These are phyloP conservation scores for Ophiocordyceps polyrhachis-furcata DNA, from an alignment of 2,329 filamentous ascomycete species.

Conservation along the genomic window DNA sequence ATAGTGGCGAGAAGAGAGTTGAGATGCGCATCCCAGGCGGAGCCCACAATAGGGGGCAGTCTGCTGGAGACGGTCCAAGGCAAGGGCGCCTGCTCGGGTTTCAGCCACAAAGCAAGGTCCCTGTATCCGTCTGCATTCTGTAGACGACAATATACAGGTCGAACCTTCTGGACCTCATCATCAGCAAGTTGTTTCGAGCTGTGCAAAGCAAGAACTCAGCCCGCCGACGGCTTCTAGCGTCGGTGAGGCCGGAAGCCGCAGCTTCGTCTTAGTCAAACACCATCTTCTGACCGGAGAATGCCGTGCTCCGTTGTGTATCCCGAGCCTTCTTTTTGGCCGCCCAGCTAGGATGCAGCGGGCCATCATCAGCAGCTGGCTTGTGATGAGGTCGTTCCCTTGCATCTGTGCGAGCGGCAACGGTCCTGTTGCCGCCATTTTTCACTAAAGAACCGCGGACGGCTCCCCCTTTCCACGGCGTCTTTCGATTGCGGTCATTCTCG, in stretches of 20 bases:
- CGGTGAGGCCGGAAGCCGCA: neutral
- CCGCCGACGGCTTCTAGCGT: neutral
- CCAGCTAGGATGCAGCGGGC: constrained; percentile 29
- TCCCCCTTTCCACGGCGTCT: constrained; percentile 35
- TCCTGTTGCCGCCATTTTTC: constrained; percentile 3
- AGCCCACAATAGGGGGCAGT: neutral
- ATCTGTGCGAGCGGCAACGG: constrained; percentile 1
- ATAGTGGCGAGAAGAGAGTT: neutral
- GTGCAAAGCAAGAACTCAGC: neutral
- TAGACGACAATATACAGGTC: neutral
- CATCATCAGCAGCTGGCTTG: constrained; percentile 25
- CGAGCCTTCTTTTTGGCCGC: constrained; percentile 9
- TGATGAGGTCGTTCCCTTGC: constrained; percentile 8
- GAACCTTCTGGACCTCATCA: neutral
- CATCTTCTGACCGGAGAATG: constrained; percentile 8
- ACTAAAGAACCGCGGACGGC: constrained; percentile 17
- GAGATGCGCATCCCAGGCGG: neutral
- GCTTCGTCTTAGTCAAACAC: constrained; percentile 6
- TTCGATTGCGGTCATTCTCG: constrained; percentile 14
- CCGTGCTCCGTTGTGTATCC: constrained; percentile 5
- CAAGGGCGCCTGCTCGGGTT: neutral
- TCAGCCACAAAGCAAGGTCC: neutral
- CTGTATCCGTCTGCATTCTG: neutral
- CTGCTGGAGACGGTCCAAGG: neutral
- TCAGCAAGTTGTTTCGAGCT: neutral